Base-by-base conservation (phyloP, 2,329 filamentous ascomycete species). In the Byssothecium circinans region DNA sequence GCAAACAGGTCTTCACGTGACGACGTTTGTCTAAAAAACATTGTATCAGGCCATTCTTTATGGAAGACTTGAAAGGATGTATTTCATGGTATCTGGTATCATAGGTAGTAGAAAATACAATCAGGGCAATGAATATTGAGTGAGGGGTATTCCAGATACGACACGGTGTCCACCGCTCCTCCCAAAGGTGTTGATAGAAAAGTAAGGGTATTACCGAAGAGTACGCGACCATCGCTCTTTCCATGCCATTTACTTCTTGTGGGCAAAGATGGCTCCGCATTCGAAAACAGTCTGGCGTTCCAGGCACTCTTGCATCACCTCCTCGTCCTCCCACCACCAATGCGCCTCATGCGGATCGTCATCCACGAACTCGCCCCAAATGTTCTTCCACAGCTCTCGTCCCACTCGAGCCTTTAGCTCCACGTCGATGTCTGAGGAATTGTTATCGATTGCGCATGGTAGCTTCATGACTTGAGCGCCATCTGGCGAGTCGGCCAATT, bases 281-380 rank as follows among this genome's bases (percentile, higher is more conserved):
- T 71, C 70, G 35, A 71, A 61, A n/a, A 67, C 56, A 2, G 70
- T 73, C 25, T 62, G 52, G 35, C 52, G 57, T 43, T 70, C 56
- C 22, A 64, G 48, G 44, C 70, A 72, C 51, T 73, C 70, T 15
- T 62, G 53, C 40, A 69, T 52, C 11, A 73, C 65, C 15, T 67
- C 64, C 12, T 64, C 59, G 36, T 71, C 64, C 41, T 72, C 68
- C 70, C 70, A 73, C 68, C 68, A 73, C 67, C 68, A 72, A 15
- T 54, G 56, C 2, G 57, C 51, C 45, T 69, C 61, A 10, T 49
- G 60, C 8, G 60, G 57, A 19, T 56, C 45, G 22, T 67, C 62
- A 17, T 67, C 59, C 8, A 72, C 67, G 40, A 67, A 71, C 2
- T 44, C 30, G 18, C 70, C 70, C 70, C 70, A 73, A 1, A 64